Percentiles rank a stretch among this genome's conserved stretches.
Evolutionary conservation across 2,329 filamentous ascomycete species (phyloP).

Genomic region (Fusarium cicatricum): DNA sequence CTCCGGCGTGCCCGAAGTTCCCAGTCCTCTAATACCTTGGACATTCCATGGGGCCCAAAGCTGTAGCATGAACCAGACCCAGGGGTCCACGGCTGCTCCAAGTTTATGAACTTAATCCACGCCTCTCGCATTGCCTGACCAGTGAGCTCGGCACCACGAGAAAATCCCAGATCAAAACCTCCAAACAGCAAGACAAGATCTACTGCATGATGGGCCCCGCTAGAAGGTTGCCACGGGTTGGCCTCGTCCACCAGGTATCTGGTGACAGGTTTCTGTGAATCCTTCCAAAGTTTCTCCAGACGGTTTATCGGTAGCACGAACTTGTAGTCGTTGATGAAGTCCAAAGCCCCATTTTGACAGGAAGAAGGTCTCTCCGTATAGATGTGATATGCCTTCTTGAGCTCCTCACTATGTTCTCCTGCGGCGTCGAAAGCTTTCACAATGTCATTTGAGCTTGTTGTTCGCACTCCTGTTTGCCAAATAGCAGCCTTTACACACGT

Average conservation of each 20-base stretch:
- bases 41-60: slow-evolving; percentile 52
- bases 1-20: too few relatives aligned
- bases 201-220: slow-evolving; percentile 56
- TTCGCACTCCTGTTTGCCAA: too few relatives aligned
- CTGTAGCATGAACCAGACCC: too few relatives aligned
- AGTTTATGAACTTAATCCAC: slow-evolving; percentile 52
- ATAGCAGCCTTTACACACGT: too few relatives aligned
- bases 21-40: too few relatives aligned
- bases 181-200: slow-evolving; percentile 56
- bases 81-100: too few relatives aligned
- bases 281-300: too few relatives aligned
- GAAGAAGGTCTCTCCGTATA: slow-evolving; percentile 49
- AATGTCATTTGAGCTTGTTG: too few relatives aligned
- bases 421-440: too few relatives aligned
- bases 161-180: slow-evolving; percentile 48
- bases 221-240: slow-evolving; percentile 57
- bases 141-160: slow-evolving; percentile 45
- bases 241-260: slow-evolving; percentile 54
- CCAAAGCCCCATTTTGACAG: slow-evolving; percentile 51
- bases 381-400: slow-evolving; percentile 57
- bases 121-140: slow-evolving; percentile 49
- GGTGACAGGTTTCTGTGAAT: too few relatives aligned
- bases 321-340: slow-evolving; percentile 47
- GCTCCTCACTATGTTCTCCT: too few relatives aligned
- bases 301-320: slow-evolving; percentile 48